Evolutionary conservation across 345 rosid species (phyloP).

Genomic region (Camelina sativa): DNA sequence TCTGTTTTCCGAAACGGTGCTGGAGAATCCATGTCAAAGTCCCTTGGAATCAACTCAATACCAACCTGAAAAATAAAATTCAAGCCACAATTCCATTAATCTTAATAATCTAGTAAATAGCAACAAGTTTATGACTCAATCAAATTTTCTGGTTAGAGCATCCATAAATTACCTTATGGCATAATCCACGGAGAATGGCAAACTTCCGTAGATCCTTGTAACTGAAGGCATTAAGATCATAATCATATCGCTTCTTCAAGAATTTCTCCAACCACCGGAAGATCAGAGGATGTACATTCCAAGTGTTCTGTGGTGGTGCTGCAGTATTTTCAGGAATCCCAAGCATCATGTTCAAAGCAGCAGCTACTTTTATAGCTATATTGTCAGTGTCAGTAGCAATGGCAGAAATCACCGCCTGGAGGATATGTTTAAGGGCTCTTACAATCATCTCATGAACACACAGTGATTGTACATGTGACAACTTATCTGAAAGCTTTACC

Average conservation of each 20-base stretch:
- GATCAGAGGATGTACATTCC: constrained; percentile 68
- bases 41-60: constrained; percentile 91
- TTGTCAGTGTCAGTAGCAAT: constrained; percentile 57
- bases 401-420: constrained; percentile 88
- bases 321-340: constrained; percentile 64
- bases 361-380: constrained; percentile 75
- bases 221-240: constrained; percentile 78
- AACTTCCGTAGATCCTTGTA: constrained; percentile 89
- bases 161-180: constrained; percentile 79
- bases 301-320: constrained; percentile 50
- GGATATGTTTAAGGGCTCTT: constrained; percentile 89
- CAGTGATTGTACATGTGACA: constrained; percentile 94
- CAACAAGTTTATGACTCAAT: not conserved
- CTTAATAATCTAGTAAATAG: constrained; percentile 15
- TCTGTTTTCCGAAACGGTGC: constrained; percentile 82
- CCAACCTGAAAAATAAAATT: constrained; percentile 66
- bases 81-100: constrained; percentile 6
- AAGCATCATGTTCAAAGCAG: constrained; percentile 91
- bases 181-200: constrained; percentile 88
- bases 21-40: constrained; percentile 96
- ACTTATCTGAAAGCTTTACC: constrained; percentile 95
- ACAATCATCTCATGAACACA: constrained; percentile 98
- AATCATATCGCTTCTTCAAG: constrained; percentile 87
- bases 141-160: constrained; percentile 3
- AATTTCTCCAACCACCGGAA: constrained; percentile 93